These are phyloP conservation scores for Flammula alnicola DNA, from an alignment of 1,284 basidiomycete species.

Conservation along the genomic window DNA sequence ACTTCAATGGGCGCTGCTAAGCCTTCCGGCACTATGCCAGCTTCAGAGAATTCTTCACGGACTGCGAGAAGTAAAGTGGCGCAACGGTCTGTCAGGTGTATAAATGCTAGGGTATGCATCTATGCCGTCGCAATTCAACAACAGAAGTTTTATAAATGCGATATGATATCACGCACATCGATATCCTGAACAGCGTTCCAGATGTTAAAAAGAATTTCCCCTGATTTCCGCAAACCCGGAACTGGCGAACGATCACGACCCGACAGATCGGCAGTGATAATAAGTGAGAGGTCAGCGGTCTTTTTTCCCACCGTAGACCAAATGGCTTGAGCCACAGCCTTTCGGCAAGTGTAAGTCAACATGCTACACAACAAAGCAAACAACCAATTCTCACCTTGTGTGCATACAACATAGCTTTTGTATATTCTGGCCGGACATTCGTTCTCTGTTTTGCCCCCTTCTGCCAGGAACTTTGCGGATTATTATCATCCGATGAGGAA, in stretches of 20 bases:
- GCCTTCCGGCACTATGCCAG: conserved; percentile 42
- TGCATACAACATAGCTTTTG: too few relatives aligned
- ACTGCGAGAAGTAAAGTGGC: conserved; percentile 49
- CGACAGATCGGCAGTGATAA: conserved; percentile 51
- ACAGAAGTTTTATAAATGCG: not conserved
- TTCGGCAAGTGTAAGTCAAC: too few relatives aligned
- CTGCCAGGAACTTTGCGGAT: too few relatives aligned
- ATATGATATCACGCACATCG: conserved; percentile 63
- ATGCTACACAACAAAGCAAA: too few relatives aligned
- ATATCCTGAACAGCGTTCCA: conserved; percentile 66
- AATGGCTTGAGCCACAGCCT: too few relatives aligned
- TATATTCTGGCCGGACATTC: too few relatives aligned
- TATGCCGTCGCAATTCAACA: conserved; percentile 27
- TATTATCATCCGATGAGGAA: too few relatives aligned
- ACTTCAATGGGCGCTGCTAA: conserved; percentile 38
- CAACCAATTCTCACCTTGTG: too few relatives aligned
- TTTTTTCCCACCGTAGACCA: too few relatives aligned
- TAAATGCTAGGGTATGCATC: conserved; percentile 56
- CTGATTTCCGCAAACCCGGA: conserved; percentile 57
- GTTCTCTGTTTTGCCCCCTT: too few relatives aligned
- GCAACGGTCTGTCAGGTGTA: conserved; percentile 51
- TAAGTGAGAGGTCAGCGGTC: too few relatives aligned
- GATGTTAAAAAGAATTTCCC: conserved; percentile 56
- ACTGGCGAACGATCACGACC: conserved; percentile 62
- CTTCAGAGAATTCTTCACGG: conserved; percentile 45